phyloP scores from a whole-genome alignment of 2,329 filamentous ascomycete species.

The Colletotrichum gigasporum region DNA sequence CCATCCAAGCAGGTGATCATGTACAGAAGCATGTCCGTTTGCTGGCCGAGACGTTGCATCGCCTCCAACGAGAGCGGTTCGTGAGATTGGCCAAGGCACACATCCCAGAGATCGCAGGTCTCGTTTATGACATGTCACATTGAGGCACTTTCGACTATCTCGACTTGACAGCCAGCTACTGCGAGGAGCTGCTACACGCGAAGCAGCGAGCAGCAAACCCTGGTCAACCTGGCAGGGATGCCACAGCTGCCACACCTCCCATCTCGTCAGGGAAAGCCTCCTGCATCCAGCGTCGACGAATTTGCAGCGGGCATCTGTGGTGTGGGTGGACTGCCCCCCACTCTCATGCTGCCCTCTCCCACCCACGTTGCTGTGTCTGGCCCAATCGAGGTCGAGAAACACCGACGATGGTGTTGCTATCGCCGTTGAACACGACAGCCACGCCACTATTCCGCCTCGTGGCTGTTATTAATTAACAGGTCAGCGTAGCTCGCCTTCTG shows the following conservation, averaged over 20 bases:
- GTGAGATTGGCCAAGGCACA: background rate
- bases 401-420: background rate
- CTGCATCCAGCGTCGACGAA: conserved; percentile 6
- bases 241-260: background rate
- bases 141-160: conserved; percentile 19
- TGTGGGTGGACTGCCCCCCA: conserved; percentile 19
- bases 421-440: conserved; percentile 1
- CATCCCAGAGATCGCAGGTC: background rate
- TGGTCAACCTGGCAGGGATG: background rate
- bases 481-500: background rate
- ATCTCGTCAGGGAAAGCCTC: conserved; percentile 5
- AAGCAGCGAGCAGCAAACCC: conserved; percentile 1
- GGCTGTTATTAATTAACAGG: background rate
- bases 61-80: background rate
- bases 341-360: background rate
- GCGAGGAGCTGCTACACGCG: conserved; percentile 5
- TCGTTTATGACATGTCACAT: conserved; percentile 19
- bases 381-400: conserved; percentile 4
- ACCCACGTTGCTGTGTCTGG: background rate
- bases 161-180: background rate
- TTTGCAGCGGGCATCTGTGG: background rate
- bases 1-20: background rate
- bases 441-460: background rate
- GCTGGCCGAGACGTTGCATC: background rate
- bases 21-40: background rate